Base-by-base conservation (phyloP, 2,329 filamentous ascomycete genomes). In the Lachnellula hyalina region DNA sequence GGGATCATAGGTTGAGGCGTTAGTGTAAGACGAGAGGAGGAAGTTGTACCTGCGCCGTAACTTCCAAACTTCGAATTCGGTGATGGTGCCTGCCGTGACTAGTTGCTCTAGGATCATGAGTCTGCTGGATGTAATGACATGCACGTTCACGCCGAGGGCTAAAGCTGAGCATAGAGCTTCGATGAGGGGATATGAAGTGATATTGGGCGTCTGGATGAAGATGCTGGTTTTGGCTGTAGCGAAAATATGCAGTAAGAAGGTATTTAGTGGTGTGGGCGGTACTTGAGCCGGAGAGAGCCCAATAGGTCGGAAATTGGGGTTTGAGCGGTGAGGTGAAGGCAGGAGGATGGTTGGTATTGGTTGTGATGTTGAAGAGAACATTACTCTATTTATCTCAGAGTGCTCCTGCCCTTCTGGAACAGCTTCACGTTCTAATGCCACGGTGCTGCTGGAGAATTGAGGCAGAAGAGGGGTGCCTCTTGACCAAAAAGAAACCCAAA, bases 81-180 rank as follows among this genome's bases (percentile, higher is more conserved):
- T 93, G 0, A 85, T 89, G 0, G 86, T 91, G 0, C 86, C 86
- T 0, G 88, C 85, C 0, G 89, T 94, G 23, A 90, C 74, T n/a
- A 94, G 74, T 68, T 95, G 90, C 71, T 95, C 90, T 32, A 89
- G 71, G 15, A 88, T 67, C 88, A 91, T 92, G 76, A 92, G 84
- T 14, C 75, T 74, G 55, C 78, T 78, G 60, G 83, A 85, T 0
- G 87, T 90, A 6, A 87, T 74, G 44, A 92, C 78, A 7, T 75
- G 75, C 1, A 95, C 82, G 52, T 86, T 71, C 11, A 94, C 80
- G 1, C 89, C 87, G 1, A 87, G 78, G 3, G 71, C 62, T 0
- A 93, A 72, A 0, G 87, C 86, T 0, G 72, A 72, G 0, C 87
- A 62, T 0, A 95, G 68, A 0, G 80, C 82, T 0, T 78, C 71